phyloP scores from a whole-genome alignment of 176 grass and related monocot genomes.

The Oryza meyeriana region DNA sequence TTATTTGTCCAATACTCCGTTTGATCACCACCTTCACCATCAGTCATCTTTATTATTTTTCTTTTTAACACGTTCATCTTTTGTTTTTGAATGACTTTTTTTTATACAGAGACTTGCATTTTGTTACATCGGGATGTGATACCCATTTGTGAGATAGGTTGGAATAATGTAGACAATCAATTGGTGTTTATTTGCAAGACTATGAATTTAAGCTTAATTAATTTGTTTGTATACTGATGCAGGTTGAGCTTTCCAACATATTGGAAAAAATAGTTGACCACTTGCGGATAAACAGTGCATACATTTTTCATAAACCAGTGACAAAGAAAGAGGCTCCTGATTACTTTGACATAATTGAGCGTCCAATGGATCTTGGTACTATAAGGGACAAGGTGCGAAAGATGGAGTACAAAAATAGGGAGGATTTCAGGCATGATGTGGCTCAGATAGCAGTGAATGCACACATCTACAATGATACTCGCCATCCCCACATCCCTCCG shows the following conservation, averaged over 20 bases:
- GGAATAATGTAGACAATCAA: background rate
- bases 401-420: slow-evolving; percentile 76
- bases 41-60: background rate
- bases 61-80: background rate
- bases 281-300: slow-evolving; percentile 36
- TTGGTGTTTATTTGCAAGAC: background rate
- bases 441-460: slow-evolving; percentile 76
- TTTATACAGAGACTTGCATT: background rate
- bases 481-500: slow-evolving; percentile 78
- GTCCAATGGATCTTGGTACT: slow-evolving; percentile 90
- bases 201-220: background rate
- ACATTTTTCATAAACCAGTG: slow-evolving; percentile 87
- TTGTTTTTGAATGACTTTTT: background rate
- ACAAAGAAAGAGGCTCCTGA: slow-evolving; percentile 87
- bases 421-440: slow-evolving; percentile 80
- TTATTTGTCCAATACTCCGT: background rate
- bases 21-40: background rate
- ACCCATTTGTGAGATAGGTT: background rate
- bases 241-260: slow-evolving; percentile 92
- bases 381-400: slow-evolving; percentile 86
- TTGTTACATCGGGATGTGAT: background rate
- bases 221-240: slow-evolving; percentile 22
- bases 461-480: slow-evolving; percentile 57
- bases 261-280: slow-evolving; percentile 72
- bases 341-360: slow-evolving; percentile 55